These are phyloP conservation scores for Ascochyta clinopodiicola DNA, from an alignment of 2,329 filamentous ascomycete species.

Conservation along the genomic window DNA sequence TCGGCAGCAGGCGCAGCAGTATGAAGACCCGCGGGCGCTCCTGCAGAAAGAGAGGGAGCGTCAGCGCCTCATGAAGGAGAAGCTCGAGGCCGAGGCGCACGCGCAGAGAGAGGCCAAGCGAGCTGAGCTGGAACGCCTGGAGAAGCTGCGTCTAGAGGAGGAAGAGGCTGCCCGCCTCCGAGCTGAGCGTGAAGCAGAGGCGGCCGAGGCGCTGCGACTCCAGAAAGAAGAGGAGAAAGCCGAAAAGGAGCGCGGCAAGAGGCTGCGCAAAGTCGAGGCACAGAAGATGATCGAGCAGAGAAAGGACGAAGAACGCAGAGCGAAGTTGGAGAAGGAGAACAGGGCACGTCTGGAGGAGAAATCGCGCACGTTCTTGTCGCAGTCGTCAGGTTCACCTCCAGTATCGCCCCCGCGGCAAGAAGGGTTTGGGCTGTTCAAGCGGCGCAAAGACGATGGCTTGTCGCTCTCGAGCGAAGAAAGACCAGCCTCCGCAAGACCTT, in stretches of 20 bases:
- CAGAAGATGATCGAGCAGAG: conserved; percentile 33
- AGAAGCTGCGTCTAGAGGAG: conserved; percentile 33
- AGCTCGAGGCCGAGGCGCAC: conserved; percentile 42
- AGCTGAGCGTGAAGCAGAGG: conserved; percentile 36
- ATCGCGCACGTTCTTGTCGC: conserved; percentile 26
- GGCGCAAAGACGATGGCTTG: conserved; percentile 41
- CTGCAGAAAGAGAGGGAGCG: conserved; percentile 42
- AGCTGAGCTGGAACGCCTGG: conserved; percentile 37
- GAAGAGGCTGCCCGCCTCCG: conserved; percentile 40
- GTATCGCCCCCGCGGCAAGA: conserved; percentile 41
- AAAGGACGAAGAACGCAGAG: conserved; percentile 39
- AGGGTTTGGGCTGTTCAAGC: conserved; percentile 43
- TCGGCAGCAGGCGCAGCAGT: conserved; percentile 32
- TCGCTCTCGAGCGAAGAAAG: conserved; percentile 26
- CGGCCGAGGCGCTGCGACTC: conserved; percentile 35
- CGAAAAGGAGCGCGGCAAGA: conserved; percentile 42
- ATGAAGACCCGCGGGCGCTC: conserved; percentile 42
- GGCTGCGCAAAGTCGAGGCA: conserved; percentile 39
- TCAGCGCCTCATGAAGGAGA: conserved; percentile 39
- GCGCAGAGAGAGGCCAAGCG: conserved; percentile 39
- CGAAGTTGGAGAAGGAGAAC: conserved; percentile 33
- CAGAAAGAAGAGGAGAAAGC: conserved; percentile 41
- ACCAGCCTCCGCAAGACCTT: conserved; percentile 14
- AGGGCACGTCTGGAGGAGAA: conserved; percentile 35
- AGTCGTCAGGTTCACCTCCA: conserved; percentile 36